Conservation (phyloP, 2,329 filamentous ascomycete species). For the Lasiodiplodia sp. region DNA sequence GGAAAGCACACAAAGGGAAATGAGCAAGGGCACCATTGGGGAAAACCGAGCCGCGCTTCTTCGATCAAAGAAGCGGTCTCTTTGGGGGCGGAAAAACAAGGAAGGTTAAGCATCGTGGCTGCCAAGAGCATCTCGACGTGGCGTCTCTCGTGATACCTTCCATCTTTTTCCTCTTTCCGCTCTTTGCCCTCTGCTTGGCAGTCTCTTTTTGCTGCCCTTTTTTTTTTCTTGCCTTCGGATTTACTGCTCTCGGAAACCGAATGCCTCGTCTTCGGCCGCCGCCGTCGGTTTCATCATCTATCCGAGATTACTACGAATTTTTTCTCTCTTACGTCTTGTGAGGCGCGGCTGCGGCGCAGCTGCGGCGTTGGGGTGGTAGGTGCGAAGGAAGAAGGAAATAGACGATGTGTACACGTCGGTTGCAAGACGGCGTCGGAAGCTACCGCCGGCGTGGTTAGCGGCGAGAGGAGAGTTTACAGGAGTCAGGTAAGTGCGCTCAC, state of each 20-base stretch:
- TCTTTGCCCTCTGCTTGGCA: not conserved
- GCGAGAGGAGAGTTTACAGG: not conserved
- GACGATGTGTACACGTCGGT: not conserved
- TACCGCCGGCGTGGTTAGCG: not conserved
- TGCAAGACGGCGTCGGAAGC: not conserved
- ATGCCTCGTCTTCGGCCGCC: not conserved
- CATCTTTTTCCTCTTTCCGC: not conserved
- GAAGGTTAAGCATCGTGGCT: not conserved
- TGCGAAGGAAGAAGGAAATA: not conserved
- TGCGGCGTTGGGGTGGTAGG: not conserved
- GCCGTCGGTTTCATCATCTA: not conserved
- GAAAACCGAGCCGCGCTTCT: not conserved
- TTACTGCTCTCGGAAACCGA: not conserved
- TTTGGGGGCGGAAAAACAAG: not conserved
- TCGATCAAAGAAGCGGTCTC: not conserved
- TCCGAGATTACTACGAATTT: not conserved
- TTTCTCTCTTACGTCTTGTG: not conserved
- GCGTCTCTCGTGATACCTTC: constrained; percentile 5
- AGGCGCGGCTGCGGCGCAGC: not conserved
- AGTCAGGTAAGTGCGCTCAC: not conserved
- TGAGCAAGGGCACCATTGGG: not conserved
- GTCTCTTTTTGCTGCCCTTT: not conserved
- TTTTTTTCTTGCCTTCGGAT: not conserved
- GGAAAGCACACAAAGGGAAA: not conserved
- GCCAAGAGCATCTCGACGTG: constrained; percentile 2